These are phyloP conservation scores for Lentinula detonsa DNA, from an alignment of 768 basidiomycete species.

Conservation along the genomic window DNA sequence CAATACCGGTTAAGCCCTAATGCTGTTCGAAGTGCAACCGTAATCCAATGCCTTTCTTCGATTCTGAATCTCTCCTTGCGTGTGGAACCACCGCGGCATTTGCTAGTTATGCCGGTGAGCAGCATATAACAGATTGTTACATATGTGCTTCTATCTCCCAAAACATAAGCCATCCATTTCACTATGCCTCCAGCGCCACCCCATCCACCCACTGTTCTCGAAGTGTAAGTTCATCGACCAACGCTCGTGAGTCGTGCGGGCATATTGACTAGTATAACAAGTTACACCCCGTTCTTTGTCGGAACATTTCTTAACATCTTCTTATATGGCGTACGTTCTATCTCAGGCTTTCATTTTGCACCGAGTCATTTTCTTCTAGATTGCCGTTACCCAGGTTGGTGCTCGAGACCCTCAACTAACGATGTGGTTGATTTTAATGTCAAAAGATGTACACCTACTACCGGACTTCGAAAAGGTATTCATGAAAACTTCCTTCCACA, in stretches of 20 bases:
- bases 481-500: not conserved
- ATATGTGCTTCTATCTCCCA: not conserved
- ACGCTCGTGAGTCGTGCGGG: not conserved
- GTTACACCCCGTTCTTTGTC: conserved; percentile 4
- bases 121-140: not conserved
- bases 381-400: conserved; percentile 1
- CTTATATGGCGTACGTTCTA: conserved; percentile 5
- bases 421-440: not conserved
- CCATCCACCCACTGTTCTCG: not conserved
- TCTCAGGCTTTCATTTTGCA: not conserved
- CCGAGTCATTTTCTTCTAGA: not conserved
- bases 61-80: too few relatives aligned
- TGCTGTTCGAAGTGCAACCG: too few relatives aligned
- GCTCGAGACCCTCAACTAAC: not conserved
- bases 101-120: not conserved
- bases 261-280: not conserved
- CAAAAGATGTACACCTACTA: conserved; percentile 1
- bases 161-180: not conserved
- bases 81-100: not conserved
- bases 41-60: not conserved
- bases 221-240: not conserved
- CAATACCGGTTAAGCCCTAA: too few relatives aligned
- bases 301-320: conserved; percentile 5
- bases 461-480: not conserved
- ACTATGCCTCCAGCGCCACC: conserved; percentile 4